Conservation (phyloP, 805 yeast species). For the baker's yeast (Saccharomyces cerevisiae) region DNA sequence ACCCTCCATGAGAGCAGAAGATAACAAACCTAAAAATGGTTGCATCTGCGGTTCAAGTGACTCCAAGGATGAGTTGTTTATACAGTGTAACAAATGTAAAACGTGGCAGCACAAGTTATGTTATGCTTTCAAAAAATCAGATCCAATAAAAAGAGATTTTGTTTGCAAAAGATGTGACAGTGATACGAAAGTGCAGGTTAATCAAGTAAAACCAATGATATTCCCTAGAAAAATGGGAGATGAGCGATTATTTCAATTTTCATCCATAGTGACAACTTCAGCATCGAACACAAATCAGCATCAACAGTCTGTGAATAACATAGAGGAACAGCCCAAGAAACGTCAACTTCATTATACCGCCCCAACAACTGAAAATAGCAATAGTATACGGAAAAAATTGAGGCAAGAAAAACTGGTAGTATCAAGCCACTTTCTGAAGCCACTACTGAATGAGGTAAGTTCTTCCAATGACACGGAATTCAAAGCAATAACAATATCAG, state of each 20-base stretch:
- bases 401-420: not conserved
- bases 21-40: slow-evolving; percentile 30
- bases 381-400: not conserved
- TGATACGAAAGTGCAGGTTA: not conserved
- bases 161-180: not conserved
- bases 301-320: not conserved
- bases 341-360: not conserved
- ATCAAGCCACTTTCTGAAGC: not conserved
- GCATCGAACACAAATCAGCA: not conserved
- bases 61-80: slow-evolving; percentile 79
- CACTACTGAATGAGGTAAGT: not conserved
- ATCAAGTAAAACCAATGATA: not conserved
- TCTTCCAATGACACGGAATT: not conserved
- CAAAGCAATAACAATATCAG: not conserved
- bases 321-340: not conserved
- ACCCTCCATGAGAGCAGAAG: not conserved
- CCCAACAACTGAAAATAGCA: not conserved
- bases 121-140: slow-evolving; percentile 54
- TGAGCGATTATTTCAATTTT: not conserved
- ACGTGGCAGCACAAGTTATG: slow-evolving; percentile 94
- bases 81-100: slow-evolving; percentile 87
- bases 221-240: not conserved
- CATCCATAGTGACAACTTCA: not conserved
- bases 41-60: slow-evolving; percentile 83
- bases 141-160: not conserved